These are phyloP conservation scores for Dichotomopilus funicola DNA, from an alignment of 2,329 filamentous ascomycete species.

Conservation along the genomic window DNA sequence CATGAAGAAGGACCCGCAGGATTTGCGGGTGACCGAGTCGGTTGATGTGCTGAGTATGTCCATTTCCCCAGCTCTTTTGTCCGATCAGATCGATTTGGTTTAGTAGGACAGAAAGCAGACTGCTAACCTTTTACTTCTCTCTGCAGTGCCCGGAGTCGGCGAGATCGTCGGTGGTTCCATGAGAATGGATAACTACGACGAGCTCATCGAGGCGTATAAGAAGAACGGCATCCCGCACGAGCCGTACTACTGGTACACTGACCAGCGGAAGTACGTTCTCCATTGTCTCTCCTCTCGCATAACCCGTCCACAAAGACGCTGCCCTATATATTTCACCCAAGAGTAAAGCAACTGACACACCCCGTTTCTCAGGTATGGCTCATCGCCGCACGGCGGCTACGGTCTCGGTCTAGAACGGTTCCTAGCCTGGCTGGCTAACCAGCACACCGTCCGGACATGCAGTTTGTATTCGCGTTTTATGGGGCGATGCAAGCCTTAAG, in stretches of 20 bases:
- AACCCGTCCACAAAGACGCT: neutral
- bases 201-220: slow-evolving; percentile 82
- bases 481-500: slow-evolving; percentile 69
- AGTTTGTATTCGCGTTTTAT: slow-evolving; percentile 78
- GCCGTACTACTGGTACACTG: slow-evolving; percentile 65
- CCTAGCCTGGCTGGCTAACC: slow-evolving; percentile 57
- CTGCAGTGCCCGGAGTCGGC: slow-evolving; percentile 75
- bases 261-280: slow-evolving; percentile 77
- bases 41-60: slow-evolving; percentile 58
- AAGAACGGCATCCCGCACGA: slow-evolving; percentile 69
- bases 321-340: neutral
- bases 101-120: neutral
- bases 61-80: neutral
- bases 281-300: neutral
- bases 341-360: neutral
- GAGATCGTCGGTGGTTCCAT: slow-evolving; percentile 96
- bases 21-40: slow-evolving; percentile 81
- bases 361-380: slow-evolving; percentile 62
- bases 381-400: slow-evolving; percentile 86
- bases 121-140: neutral
- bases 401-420: slow-evolving; percentile 85
- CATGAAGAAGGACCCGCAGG: slow-evolving; percentile 82
- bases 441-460: slow-evolving; percentile 58
- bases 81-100: neutral
- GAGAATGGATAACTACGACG: slow-evolving; percentile 89